phyloP scores from a whole-genome alignment of 2,329 filamentous ascomycete genomes.

The Hypomyces perniciosus region DNA sequence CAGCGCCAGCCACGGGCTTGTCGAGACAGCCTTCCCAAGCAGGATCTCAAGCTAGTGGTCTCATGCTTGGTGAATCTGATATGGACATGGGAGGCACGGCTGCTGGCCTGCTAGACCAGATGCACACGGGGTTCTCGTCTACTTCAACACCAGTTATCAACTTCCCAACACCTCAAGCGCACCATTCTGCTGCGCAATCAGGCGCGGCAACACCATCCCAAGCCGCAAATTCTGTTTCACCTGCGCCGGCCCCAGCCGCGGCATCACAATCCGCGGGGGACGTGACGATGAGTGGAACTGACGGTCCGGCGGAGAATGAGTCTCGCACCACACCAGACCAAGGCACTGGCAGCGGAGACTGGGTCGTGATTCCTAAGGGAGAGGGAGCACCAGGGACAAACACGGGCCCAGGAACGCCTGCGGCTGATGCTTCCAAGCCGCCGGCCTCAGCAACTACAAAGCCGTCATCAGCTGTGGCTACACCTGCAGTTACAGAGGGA shows the following conservation, averaged over 20 bases:
- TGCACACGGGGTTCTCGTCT: slow-evolving; percentile 56
- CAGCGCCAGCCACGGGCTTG: slow-evolving; percentile 25
- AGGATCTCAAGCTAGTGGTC: slow-evolving; percentile 50
- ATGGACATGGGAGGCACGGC: slow-evolving; percentile 61
- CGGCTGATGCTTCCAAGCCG: slow-evolving; percentile 17
- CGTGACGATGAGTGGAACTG: slow-evolving; percentile 49
- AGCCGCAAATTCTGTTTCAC: slow-evolving; percentile 39
- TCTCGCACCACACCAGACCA: slow-evolving; percentile 42
- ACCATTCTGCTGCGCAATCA: slow-evolving; percentile 51
- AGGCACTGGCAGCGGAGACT: slow-evolving; percentile 55
- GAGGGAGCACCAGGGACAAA: slow-evolving; percentile 38
- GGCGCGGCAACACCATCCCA: slow-evolving; percentile 51
- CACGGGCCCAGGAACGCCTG: slow-evolving; percentile 1
- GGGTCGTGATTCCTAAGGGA: slow-evolving; percentile 68
- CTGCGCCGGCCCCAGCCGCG: slow-evolving; percentile 25
- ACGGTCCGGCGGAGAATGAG: slow-evolving; percentile 28
- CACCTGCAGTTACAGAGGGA: slow-evolving; percentile 37
- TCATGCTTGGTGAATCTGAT: slow-evolving; percentile 54
- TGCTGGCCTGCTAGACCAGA: slow-evolving; percentile 61
- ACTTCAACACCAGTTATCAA: slow-evolving; percentile 56
- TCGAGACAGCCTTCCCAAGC: slow-evolving; percentile 51
- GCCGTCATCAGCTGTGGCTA: slow-evolving; percentile 37
- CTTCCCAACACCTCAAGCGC: slow-evolving; percentile 55
- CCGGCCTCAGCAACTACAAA: slow-evolving; percentile 25
- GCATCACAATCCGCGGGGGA: slow-evolving; percentile 24